Evolutionary conservation across 345 rosid species (phyloP).

Genomic region (Eutrema japonicum): DNA sequence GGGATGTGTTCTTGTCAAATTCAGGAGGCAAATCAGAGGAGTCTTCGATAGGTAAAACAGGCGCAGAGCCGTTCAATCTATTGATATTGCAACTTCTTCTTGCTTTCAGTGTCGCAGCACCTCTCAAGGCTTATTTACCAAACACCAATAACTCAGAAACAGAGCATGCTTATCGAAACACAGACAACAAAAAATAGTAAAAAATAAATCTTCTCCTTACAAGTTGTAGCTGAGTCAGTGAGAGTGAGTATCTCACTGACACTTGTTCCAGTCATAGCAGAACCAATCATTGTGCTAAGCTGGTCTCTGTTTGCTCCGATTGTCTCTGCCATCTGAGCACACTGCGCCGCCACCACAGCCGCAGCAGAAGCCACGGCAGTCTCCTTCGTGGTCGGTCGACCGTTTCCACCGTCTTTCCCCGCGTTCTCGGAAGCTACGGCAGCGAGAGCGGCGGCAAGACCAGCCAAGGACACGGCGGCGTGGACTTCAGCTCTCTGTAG

Average conservation of each 20-base stretch:
- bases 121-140: conserved; percentile 65
- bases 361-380: conserved; percentile 88
- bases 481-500: conserved; percentile 83
- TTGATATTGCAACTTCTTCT: conserved; percentile 72
- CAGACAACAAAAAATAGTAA: not conserved
- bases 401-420: conserved; percentile 34
- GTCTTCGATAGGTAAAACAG: conserved; percentile 74
- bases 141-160: conserved; percentile 34
- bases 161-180: conserved; percentile 9
- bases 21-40: conserved; percentile 55
- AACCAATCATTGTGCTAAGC: conserved; percentile 62
- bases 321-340: conserved; percentile 80
- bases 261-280: conserved; percentile 74
- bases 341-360: conserved; percentile 83
- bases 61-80: conserved; percentile 56
- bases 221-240: conserved; percentile 87
- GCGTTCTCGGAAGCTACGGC: conserved; percentile 76
- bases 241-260: conserved; percentile 83
- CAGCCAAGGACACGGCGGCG: conserved; percentile 89
- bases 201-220: conserved; percentile 46
- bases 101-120: conserved; percentile 84
- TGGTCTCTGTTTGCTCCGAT: conserved; percentile 88
- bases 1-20: conserved; percentile 58
- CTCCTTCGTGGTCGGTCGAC: conserved; percentile 48
- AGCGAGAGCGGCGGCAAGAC: conserved; percentile 84